Evolutionary conservation across 1,284 basidiomycete species (phyloP), one percentile per base, ranked within the genome.

Genomic region (Takashimella koratensis): DNA sequence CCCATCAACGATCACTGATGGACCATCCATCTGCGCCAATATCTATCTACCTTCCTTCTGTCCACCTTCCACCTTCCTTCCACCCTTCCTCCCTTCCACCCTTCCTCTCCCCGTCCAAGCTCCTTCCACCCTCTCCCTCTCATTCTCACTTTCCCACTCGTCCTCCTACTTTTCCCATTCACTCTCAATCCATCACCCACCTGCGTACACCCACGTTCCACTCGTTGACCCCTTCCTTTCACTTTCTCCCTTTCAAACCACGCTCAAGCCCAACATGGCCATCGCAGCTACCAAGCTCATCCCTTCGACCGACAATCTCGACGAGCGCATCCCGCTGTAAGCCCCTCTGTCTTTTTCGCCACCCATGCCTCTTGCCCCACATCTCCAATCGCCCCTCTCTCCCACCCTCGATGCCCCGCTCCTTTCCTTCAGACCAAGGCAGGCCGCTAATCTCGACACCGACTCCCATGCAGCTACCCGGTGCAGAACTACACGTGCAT

Each of bases 401-500:
- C 40, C n/a, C 25, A 16, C 39, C 26, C 42, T 43, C 51, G 16
- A 13, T 20, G 21, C 24, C 43, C 23, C 23, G 19, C 43, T 45
- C 24, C 21, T n/a, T 22, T 10, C 43, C 42, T 26, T 24, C 27
- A 24, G 19, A 49, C 10, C 26, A 8, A 8, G 21, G 5, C n/a
- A n/a, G 6, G 8, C 24, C 16, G 23, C 39, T 19, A 40, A 36
- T 39, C 30, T 45, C 55, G 20, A 44, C 25, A 30, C 10, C 2
- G 19, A 5, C 22, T 51, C 43, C 39, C 21, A 24, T 40, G 21
- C 39, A 39, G n/a, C 25, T 41, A 49, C 27, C 48, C 59, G 10
- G 53, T 57, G 23, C 42, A 57, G 23, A 57, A 57, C 49, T 57
- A 55, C 49, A 55, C 51, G 10, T 55, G 54, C 51, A 55, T 55